These are phyloP conservation scores for Mrakia blollopis DNA, from an alignment of 768 basidiomycete genomes.

Conservation along the genomic window DNA sequence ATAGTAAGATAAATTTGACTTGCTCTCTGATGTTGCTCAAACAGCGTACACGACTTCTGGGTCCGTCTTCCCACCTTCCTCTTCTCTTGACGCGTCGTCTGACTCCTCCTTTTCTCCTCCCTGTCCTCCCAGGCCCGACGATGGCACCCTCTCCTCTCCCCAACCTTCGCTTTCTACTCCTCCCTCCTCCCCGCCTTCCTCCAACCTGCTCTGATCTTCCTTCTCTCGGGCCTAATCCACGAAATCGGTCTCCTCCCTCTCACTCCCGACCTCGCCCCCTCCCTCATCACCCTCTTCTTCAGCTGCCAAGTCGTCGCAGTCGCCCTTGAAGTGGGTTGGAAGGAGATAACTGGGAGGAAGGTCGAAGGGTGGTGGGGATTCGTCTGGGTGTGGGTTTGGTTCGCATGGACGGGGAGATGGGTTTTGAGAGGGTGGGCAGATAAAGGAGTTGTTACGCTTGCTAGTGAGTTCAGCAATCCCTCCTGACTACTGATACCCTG, in stretches of 20 bases:
- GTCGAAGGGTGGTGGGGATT: constrained; percentile 23
- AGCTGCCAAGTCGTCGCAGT: background rate
- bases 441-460: constrained; percentile 20
- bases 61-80: background rate
- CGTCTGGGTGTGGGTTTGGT: constrained; percentile 11
- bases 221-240: constrained; percentile 24
- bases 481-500: no score
- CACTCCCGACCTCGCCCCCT: background rate
- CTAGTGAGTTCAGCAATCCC: background rate
- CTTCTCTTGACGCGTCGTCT: background rate
- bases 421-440: constrained; percentile 23
- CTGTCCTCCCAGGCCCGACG: constrained; percentile 10
- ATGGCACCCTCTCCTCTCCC: constrained; percentile 29
- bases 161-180: constrained; percentile 31
- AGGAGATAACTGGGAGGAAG: background rate
- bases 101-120: background rate
- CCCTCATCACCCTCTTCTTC: constrained; percentile 28
- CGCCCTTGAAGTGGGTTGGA: background rate
- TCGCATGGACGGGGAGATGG: constrained; percentile 13
- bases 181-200: background rate
- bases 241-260: constrained; percentile 22
- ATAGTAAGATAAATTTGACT: background rate
- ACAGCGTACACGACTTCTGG: constrained; percentile 25
- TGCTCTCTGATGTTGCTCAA: background rate
- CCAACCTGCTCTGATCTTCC: constrained; percentile 11